Percentiles rank a stretch among this genome's conserved stretches.
Evolutionary conservation across 768 basidiomycete species (phyloP).

Genomic region (Phaeolepiota aurea): DNA sequence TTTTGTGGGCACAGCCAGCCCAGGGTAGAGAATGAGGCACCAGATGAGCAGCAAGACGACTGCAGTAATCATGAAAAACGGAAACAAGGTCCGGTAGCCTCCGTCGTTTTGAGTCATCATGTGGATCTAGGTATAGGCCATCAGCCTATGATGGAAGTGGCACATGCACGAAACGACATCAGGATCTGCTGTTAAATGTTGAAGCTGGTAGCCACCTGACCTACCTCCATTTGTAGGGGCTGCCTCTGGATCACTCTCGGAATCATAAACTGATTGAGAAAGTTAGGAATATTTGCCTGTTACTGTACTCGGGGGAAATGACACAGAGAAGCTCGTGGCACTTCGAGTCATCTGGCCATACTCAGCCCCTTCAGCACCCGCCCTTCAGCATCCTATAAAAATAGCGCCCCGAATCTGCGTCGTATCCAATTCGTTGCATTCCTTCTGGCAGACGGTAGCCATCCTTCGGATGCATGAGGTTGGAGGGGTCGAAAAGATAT

Average conservation of each 20-base stretch:
- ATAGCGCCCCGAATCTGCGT: conserved; percentile 62
- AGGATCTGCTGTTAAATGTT: conserved; percentile 41
- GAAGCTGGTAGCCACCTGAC: conserved; percentile 46
- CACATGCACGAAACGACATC: too few species aligned
- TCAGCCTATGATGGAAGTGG: too few species aligned
- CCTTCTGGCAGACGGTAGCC: conserved; percentile 45
- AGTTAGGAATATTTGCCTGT: too few species aligned
- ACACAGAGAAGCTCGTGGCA: conserved; percentile 14
- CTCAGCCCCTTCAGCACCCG: conserved; percentile 48
- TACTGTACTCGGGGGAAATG: not conserved
- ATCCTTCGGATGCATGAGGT: conserved; percentile 25
- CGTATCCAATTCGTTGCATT: conserved; percentile 68
- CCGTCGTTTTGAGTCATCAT: conserved; percentile 22
- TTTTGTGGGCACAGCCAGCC: conserved; percentile 22
- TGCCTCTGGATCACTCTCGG: conserved; percentile 41
- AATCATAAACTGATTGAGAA: conserved; percentile 14
- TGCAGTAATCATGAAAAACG: conserved; percentile 64
- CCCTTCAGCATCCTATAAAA: conserved; percentile 65
- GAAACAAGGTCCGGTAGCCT: conserved; percentile 55
- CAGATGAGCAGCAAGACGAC: conserved; percentile 56
- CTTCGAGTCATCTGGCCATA: conserved; percentile 50
- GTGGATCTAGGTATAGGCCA: too few species aligned
- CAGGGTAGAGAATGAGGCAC: conserved; percentile 43
- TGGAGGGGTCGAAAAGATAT: not conserved
- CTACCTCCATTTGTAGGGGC: conserved; percentile 29